A percentile compares a stretch with the other conserved stretches of the same genome.
These are phyloP conservation scores for Borovskyia barvae DNA, from an alignment of 208 protist genomes.

Conservation along the genomic window DNA sequence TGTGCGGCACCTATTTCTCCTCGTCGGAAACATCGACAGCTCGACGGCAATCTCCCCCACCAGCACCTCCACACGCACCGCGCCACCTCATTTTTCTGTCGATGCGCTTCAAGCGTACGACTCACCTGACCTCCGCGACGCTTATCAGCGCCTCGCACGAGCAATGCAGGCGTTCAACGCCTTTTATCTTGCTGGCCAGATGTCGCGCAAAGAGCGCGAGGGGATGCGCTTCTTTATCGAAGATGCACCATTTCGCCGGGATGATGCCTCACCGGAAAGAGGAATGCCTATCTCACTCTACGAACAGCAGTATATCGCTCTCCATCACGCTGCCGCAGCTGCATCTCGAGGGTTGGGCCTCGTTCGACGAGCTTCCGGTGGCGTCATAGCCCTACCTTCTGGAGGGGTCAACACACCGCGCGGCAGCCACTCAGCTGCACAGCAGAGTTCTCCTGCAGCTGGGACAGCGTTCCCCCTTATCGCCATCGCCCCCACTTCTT, in stretches of 20 bases:
- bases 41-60: not conserved
- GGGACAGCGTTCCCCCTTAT: too few relatives aligned
- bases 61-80: not conserved
- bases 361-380: too few relatives aligned
- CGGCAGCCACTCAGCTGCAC: too few relatives aligned
- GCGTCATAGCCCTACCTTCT: too few relatives aligned
- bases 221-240: not conserved
- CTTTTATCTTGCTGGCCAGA: conserved; percentile 28
- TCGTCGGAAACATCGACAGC: too few relatives aligned
- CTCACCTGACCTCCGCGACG: conserved; percentile 17
- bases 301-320: conserved; percentile 8
- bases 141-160: conserved; percentile 24
- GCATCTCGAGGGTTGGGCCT: not conserved
- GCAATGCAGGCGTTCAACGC: conserved; percentile 13
- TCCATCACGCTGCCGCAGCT: not conserved
- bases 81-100: not conserved
- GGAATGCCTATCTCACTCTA: conserved; percentile 11
- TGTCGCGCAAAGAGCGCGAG: too few relatives aligned
- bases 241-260: not conserved
- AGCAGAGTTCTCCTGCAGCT: too few relatives aligned
- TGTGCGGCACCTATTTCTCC: conserved; percentile 38
- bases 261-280: not conserved
- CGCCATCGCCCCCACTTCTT: too few relatives aligned
- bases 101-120: conserved; percentile 29
- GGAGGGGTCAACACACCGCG: too few relatives aligned